Conservation (phyloP, 805 yeast genomes). For the Candida jianshihensis region DNA sequence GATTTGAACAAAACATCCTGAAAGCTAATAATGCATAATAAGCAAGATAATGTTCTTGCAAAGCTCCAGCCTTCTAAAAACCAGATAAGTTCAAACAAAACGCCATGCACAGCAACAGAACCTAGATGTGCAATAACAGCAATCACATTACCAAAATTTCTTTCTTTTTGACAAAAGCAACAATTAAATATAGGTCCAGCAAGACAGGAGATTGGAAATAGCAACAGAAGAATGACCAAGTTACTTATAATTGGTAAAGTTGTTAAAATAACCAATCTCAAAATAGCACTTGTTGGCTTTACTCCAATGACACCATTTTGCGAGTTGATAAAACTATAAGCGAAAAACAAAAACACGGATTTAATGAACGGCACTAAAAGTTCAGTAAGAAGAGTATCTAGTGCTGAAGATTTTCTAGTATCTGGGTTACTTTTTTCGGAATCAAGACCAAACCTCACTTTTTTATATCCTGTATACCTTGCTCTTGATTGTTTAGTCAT, state of each 20-base stretch:
- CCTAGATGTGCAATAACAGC: slow-evolving; percentile 51
- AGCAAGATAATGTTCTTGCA: slow-evolving; percentile 51
- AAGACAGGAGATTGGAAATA: slow-evolving; percentile 38
- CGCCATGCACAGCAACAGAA: slow-evolving; percentile 45
- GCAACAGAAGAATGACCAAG: slow-evolving; percentile 20
- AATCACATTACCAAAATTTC: slow-evolving; percentile 40
- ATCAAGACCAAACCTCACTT: slow-evolving; percentile 55
- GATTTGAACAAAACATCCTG: slow-evolving; percentile 54
- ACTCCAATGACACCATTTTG: slow-evolving; percentile 69
- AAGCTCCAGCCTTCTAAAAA: slow-evolving; percentile 62
- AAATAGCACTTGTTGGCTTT: slow-evolving; percentile 47
- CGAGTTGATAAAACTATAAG: slow-evolving; percentile 76
- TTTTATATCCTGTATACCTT: slow-evolving; percentile 86
- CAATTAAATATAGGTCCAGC: slow-evolving; percentile 42
- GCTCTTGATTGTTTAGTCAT: slow-evolving; percentile 74
- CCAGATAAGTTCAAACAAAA: slow-evolving; percentile 59
- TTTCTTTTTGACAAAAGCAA: slow-evolving; percentile 26
- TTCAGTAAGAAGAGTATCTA: slow-evolving; percentile 76
- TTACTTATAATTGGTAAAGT: slow-evolving; percentile 42
- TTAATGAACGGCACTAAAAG: slow-evolving; percentile 64
- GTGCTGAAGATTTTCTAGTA: slow-evolving; percentile 67
- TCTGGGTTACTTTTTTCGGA: slow-evolving; percentile 61
- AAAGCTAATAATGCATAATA: slow-evolving; percentile 46
- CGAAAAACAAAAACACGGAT: slow-evolving; percentile 61
- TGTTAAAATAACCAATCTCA: slow-evolving; percentile 52